A percentile compares a stretch with the other conserved stretches of the same genome.
Evolutionary conservation across 768 basidiomycete species (phyloP).

Genomic region (Leccinum aurantiacum): DNA sequence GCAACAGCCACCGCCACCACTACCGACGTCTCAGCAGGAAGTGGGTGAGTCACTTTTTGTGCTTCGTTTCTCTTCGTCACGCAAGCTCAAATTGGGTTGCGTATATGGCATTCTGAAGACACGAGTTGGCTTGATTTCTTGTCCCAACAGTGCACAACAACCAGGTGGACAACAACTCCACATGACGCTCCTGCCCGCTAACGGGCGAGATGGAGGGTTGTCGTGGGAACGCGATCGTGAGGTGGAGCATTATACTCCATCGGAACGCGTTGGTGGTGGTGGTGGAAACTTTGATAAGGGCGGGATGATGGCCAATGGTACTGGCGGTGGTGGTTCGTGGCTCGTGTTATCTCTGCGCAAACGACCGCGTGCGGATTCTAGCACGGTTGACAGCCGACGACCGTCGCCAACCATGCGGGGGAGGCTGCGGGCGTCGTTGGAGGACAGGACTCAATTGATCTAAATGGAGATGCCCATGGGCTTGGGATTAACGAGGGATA

Average conservation of each 20-base stretch:
- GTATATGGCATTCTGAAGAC: too few species aligned
- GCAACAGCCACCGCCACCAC: too few species aligned
- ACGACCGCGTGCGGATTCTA: conserved; percentile 27
- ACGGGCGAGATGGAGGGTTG: conserved; percentile 24
- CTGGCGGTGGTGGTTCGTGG: conserved; percentile 10
- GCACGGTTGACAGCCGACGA: conserved; percentile 19
- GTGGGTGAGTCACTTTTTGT: too few species aligned
- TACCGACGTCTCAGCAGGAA: too few species aligned
- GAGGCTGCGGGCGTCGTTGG: conserved; percentile 4
- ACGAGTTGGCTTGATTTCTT: too few species aligned
- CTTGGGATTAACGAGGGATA: conserved; percentile 31
- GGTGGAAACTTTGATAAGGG: conserved; percentile 9
- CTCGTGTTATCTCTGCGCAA: conserved; percentile 29
- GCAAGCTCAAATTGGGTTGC: too few species aligned
- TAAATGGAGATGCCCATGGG: conserved; percentile 17
- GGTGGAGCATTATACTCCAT: conserved; percentile 29
- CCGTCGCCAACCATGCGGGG: conserved; percentile 20
- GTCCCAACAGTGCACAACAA: too few species aligned
- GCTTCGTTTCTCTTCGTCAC: too few species aligned
- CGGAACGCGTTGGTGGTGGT: conserved; percentile 24
- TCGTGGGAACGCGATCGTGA: conserved; percentile 35
- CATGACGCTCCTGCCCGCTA: conserved; percentile 28
- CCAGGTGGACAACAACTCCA: conserved; percentile 18
- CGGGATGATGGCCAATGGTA: not conserved
- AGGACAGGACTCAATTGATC: conserved; percentile 18